A percentile compares a stretch with the other conserved stretches of the same genome.
These are phyloP conservation scores for Paramecium sexaurelia DNA, from an alignment of 73 alveolate species.

Conservation along the genomic window DNA sequence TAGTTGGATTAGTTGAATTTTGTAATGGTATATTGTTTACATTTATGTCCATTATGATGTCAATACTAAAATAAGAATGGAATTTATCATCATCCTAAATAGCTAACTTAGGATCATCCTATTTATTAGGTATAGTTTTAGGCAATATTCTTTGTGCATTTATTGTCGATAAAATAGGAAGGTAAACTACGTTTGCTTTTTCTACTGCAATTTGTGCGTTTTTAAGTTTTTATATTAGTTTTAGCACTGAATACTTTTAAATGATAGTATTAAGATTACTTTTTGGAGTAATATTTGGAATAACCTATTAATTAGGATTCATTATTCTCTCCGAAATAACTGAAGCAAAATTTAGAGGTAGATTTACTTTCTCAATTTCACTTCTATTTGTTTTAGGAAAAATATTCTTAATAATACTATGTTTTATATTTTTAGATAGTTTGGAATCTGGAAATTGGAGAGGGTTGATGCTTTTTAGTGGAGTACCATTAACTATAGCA, in stretches of 20 bases:
- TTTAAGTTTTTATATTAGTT: neutral
- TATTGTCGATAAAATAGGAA: neutral
- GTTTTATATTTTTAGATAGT: slow-evolving; percentile 1
- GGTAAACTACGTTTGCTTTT: neutral
- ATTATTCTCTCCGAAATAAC: neutral
- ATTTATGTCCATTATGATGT: slow-evolving; percentile 34
- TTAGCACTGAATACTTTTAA: neutral
- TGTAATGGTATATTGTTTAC: slow-evolving; percentile 10
- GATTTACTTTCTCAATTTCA: neutral
- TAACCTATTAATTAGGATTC: slow-evolving; percentile 7
- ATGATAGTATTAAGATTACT: too few species aligned
- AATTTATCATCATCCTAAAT: neutral
- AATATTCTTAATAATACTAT: neutral
- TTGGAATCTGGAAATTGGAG: slow-evolving; percentile 43
- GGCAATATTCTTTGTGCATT: too few species aligned
- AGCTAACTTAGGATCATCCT: slow-evolving; percentile 37
- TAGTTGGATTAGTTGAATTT: slow-evolving; percentile 22
- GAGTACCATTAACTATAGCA: neutral
- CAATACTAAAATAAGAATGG: neutral
- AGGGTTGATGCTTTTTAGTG: neutral
- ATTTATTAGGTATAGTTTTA: too few species aligned
- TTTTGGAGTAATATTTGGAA: slow-evolving; percentile 1
- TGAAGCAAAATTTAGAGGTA: slow-evolving; percentile 22
- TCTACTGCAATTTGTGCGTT: neutral
- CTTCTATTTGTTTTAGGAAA: slow-evolving; percentile 9